Evolutionary conservation across 2,329 filamentous ascomycete species (phyloP), one percentile per base, ranked within the genome.

Genomic region (Fusarium subtropicale): DNA sequence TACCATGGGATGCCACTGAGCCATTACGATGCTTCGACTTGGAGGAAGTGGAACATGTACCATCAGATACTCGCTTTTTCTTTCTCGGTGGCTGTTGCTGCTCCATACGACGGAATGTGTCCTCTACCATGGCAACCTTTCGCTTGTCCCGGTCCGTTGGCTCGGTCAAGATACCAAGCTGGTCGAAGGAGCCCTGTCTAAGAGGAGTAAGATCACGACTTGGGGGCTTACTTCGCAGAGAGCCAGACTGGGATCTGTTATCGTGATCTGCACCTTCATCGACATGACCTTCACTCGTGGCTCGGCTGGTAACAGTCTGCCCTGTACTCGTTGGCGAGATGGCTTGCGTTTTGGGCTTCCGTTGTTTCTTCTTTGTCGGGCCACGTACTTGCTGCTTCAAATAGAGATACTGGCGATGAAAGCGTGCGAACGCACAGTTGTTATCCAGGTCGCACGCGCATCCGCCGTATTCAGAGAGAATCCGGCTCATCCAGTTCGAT

Each of bases 401-500:
- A 58, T 76, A 78, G 3, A 86, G 78, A 72, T 89, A 88, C 54
- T 85, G 86, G 52, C 86, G 83, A 74, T 89, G 86, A 69, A 91
- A 91, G 22, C 87, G 86, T 61, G 83, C 84, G 78, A 91, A 91
- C 4, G 88, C 86, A 73, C 89, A 91, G 60, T 90, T 86, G 41
- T 82, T 80, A 10, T 87, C 88, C 16, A 88, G 77, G 59, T 91
- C 86, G 77, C 92, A 95, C 7, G 92, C 92, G 78, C 92, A 95
- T 20, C 91, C 92, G 20, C 92, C 92, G 73, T 93, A 92, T 76
- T 94, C 91, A 20, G 91, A 91, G 9, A 94, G 84, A 11, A 94
- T 89, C 41, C 85, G 86, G 53, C 89, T 85, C 9, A 93, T 87
- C 87, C 90, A 93, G 18, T 84, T 84, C 16, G 85, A 84, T 20